Base-by-base conservation (phyloP, 1,284 basidiomycete species). In the Apiotrichum gamsii region DNA sequence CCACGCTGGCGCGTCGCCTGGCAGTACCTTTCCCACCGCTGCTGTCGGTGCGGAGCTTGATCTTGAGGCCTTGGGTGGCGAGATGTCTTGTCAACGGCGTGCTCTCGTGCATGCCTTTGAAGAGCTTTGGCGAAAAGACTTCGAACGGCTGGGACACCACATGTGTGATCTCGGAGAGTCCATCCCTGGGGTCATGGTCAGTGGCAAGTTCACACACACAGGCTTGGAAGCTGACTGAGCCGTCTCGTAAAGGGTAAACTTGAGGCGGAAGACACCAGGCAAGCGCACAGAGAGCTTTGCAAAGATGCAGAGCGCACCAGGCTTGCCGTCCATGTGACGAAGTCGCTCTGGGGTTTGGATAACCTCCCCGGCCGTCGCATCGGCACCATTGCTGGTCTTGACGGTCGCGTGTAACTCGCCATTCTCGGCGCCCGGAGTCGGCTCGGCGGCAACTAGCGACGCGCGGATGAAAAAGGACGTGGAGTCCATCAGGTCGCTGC, bases 61-160 rank as follows among this genome's bases (percentile, higher is more conserved):
- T 65, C 54, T 73, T 74, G 31, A 72, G 54, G 0, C 73, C 73
- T 47, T 74, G 73, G 15, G 64, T 62, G 0, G 73, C 73, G 8
- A 74, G 60, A 47, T 73, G 71, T 5, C 71, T 56, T 0, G 73
- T 74, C 10, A 74, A 51, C 4, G 60, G 47, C 0, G 73, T 74
- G 37, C 66, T 70, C 33, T 69, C 68, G 14, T 64, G 61, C 73
- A 74, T 74, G 19, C 73, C 73, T 36, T 65, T 70, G 62, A 73
- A 74, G 10, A 70, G 56, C 46, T 74, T 74, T 8, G 73, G 73
- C 16, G 71, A 73, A 45, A 69, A 73, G 16, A 74, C 73, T 45
- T 73, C 70, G 39, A 74, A 74, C 11, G 60, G 52, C 8, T 71
- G 69, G 1, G 71, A 67, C 4, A 72, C 54, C 9, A 61, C 60